These are phyloP conservation scores for Fusarium chlamydosporum DNA, from an alignment of 2,329 filamentous ascomycete genomes.

Conservation along the genomic window DNA sequence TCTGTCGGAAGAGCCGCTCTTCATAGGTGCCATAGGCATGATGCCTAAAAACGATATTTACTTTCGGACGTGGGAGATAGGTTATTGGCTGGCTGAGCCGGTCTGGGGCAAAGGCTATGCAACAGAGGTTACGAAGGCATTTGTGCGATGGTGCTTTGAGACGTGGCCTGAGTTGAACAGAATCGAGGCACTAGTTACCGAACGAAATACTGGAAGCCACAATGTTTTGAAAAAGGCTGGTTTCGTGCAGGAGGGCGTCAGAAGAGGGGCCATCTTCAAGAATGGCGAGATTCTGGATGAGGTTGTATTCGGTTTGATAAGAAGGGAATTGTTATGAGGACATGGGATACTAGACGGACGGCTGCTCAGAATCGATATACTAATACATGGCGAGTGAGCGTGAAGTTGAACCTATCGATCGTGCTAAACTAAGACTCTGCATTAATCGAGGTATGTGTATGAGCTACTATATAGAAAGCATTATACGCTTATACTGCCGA, in stretches of 20 bases:
- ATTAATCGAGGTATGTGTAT: not conserved
- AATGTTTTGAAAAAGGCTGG: conserved; percentile 61
- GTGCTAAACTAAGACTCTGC: not conserved
- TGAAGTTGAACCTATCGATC: not conserved
- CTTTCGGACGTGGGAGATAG: conserved; percentile 62
- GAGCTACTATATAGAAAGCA: not conserved
- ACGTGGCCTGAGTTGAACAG: conserved; percentile 58
- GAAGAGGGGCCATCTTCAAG: conserved; percentile 60
- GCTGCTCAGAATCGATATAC: not conserved
- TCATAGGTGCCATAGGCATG: conserved; percentile 61
- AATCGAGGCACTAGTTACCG: conserved; percentile 58
- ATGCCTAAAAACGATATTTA: conserved; percentile 56
- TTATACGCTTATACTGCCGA: no score
- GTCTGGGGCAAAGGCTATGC: conserved; percentile 64
- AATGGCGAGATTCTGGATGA: conserved; percentile 58
- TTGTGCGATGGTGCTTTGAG: conserved; percentile 62
- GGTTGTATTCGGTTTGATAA: conserved; percentile 57
- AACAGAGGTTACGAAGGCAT: conserved; percentile 57
- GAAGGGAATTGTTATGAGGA: conserved; percentile 51
- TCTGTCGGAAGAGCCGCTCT: conserved; percentile 44
- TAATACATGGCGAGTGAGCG: not conserved
- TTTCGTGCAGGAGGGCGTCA: conserved; percentile 61
- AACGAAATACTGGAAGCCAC: conserved; percentile 59
- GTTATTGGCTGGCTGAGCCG: conserved; percentile 62
- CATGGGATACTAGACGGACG: not conserved